phyloP scores from a whole-genome alignment of 352 stramenopile genomes.

The Pilasporangium apinafurcum region DNA sequence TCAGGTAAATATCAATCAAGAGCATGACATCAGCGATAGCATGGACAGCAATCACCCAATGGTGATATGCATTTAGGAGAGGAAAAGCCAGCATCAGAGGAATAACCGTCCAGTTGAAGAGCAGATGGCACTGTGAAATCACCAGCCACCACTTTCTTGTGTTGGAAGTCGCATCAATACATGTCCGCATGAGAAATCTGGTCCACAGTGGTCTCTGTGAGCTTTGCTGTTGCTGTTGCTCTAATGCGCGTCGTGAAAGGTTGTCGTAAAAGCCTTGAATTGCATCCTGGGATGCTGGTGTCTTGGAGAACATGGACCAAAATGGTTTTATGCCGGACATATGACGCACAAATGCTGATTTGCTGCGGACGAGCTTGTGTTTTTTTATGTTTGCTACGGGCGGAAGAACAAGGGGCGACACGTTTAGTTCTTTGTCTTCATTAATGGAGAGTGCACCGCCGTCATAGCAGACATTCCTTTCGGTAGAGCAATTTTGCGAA shows the following conservation, averaged over 20 bases:
- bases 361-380: slow-evolving; percentile 12
- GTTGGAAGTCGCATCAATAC: not conserved
- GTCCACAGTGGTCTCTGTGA: slow-evolving; percentile 5
- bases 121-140: slow-evolving; percentile 24
- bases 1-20: slow-evolving; percentile 38
- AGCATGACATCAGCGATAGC: slow-evolving; percentile 26
- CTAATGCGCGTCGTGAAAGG: slow-evolving; percentile 7
- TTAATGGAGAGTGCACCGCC: slow-evolving; percentile 10
- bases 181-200: slow-evolving; percentile 5
- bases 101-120: slow-evolving; percentile 30
- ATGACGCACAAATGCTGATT: slow-evolving; percentile 13
- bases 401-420: slow-evolving; percentile 3
- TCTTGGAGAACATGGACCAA: not conserved
- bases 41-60: slow-evolving; percentile 11
- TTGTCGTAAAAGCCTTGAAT: slow-evolving; percentile 22
- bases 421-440: slow-evolving; percentile 7
- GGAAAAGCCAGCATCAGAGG: slow-evolving; percentile 35
- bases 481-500: slow-evolving; percentile 20
- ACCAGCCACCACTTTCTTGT: slow-evolving; percentile 25
- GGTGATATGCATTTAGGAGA: slow-evolving; percentile 11
- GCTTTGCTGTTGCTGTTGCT: slow-evolving; percentile 1
- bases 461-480: slow-evolving; percentile 16
- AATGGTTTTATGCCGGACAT: slow-evolving; percentile 4
- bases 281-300: not conserved
- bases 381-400: not conserved